A percentile compares a stretch with the other conserved stretches of the same genome.
Evolutionary conservation across 2,329 filamentous ascomycete genomes (phyloP).

Genomic region (Thermochaetoides dissita): DNA sequence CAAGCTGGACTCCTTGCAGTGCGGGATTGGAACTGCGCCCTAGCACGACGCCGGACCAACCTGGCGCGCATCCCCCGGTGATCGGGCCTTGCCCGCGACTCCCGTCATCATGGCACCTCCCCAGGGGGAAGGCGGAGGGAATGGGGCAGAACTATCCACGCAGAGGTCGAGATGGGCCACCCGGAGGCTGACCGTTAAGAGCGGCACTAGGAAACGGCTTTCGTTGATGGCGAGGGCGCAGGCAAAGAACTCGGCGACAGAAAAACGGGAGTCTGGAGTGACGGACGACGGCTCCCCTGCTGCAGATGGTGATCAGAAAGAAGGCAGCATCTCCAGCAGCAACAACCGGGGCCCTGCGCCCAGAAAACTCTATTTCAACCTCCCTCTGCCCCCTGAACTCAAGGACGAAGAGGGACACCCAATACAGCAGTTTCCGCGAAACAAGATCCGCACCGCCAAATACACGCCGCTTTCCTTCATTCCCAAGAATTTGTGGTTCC

Average conservation of each 20-base stretch:
- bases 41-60: background rate
- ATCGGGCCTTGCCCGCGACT: conserved; percentile 30
- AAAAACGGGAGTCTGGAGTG: conserved; percentile 43
- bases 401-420: conserved; percentile 72
- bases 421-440: conserved; percentile 57
- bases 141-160: conserved; percentile 7
- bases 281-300: conserved; percentile 18
- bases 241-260: conserved; percentile 46
- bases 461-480: conserved; percentile 92
- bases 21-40: conserved; percentile 15
- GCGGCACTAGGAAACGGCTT: conserved; percentile 63
- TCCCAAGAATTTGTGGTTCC: conserved; percentile 92
- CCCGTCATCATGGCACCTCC: conserved; percentile 23
- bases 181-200: conserved; percentile 65
- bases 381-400: conserved; percentile 59
- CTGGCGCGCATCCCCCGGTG: conserved; percentile 28
- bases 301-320: conserved; percentile 11
- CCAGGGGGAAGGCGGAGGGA: conserved; percentile 14
- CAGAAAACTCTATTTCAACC: conserved; percentile 71
- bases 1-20: conserved; percentile 2
- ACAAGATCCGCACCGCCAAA: conserved; percentile 96
- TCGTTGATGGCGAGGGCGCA: conserved; percentile 69
- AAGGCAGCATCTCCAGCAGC: conserved; percentile 17
- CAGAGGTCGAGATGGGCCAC: conserved; percentile 92
- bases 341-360: conserved; percentile 27